A percentile compares a stretch with the other conserved stretches of the same genome.
phyloP scores from a whole-genome alignment of 805 yeast genomes.

The Ogataea salicorniae region DNA sequence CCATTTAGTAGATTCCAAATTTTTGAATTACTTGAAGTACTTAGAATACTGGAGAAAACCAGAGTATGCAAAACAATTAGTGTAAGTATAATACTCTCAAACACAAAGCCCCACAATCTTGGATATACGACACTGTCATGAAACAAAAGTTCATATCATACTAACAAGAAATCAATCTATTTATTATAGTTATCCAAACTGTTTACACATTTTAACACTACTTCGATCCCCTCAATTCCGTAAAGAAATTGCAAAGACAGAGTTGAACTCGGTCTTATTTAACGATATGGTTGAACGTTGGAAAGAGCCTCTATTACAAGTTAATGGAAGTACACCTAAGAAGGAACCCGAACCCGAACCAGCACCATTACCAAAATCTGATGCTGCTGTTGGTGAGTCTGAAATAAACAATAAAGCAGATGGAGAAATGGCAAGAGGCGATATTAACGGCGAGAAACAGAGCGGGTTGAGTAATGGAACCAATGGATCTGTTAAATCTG shows the following conservation, averaged over 20 bases:
- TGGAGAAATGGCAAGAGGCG: background rate
- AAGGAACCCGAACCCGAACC: slow-evolving; percentile 1
- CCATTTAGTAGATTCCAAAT: slow-evolving; percentile 63
- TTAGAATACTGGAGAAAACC: slow-evolving; percentile 83
- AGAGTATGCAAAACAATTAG: slow-evolving; percentile 62
- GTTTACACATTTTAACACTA: slow-evolving; percentile 72
- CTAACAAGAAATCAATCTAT: background rate
- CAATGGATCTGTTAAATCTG: too few species aligned
- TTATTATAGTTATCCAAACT: slow-evolving; percentile 64
- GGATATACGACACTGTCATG: too few species aligned
- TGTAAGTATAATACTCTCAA: slow-evolving; percentile 27
- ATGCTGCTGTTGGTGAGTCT: background rate
- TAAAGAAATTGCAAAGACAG: slow-evolving; percentile 49
- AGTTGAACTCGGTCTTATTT: slow-evolving; percentile 54
- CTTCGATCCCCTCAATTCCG: slow-evolving; percentile 50
- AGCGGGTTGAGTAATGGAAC: too few species aligned
- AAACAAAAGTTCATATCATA: background rate
- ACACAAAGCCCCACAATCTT: too few species aligned
- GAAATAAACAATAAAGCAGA: background rate
- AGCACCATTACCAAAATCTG: background rate
- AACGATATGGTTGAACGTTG: slow-evolving; percentile 75
- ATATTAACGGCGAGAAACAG: background rate
- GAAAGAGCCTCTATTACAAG: slow-evolving; percentile 36
- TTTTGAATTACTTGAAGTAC: slow-evolving; percentile 71
- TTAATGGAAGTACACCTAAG: background rate